Conservation (phyloP, 345 rosid genomes). For the Salix brachista region DNA sequence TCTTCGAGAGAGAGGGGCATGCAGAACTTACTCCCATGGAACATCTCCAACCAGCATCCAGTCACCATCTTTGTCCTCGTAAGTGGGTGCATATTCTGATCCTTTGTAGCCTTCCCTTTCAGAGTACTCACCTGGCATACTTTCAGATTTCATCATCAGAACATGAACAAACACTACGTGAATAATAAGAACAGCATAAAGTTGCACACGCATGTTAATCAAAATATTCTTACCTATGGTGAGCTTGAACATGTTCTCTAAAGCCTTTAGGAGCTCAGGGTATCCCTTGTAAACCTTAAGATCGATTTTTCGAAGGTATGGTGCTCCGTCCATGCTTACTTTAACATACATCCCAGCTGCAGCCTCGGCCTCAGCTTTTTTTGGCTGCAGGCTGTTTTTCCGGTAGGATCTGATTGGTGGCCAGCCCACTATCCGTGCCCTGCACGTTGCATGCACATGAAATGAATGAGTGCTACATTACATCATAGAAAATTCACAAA, state of each 20-base stretch:
- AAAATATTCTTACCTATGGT: slow-evolving; percentile 4
- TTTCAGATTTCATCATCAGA: background rate
- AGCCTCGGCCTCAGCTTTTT: slow-evolving; percentile 27
- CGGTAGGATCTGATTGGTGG: slow-evolving; percentile 83
- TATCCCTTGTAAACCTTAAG: slow-evolving; percentile 16
- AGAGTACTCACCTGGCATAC: slow-evolving; percentile 13
- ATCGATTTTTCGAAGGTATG: slow-evolving; percentile 25
- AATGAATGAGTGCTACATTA: background rate
- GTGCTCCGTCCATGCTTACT: slow-evolving; percentile 40
- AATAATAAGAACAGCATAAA: background rate
- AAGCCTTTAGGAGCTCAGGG: slow-evolving; percentile 9
- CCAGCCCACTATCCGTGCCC: slow-evolving; percentile 85
- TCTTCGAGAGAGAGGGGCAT: too few species aligned
- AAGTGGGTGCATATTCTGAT: slow-evolving; percentile 22
- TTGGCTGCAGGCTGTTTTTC: slow-evolving; percentile 51
- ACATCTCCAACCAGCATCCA: slow-evolving; percentile 28
- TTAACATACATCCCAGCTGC: slow-evolving; percentile 19
- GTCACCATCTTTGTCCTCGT: slow-evolving; percentile 24
- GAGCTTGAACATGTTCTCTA: slow-evolving; percentile 20
- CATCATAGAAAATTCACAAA: background rate
- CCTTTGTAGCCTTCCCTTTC: slow-evolving; percentile 25
- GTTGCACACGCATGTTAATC: background rate
- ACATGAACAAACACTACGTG: background rate
- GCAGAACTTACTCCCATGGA: slow-evolving; percentile 18
- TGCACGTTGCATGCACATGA: slow-evolving; percentile 16